Evolutionary conservation across 345 rosid species (phyloP), one percentile per base, ranked within the genome.

Genomic region (Rhizophora mangle): DNA sequence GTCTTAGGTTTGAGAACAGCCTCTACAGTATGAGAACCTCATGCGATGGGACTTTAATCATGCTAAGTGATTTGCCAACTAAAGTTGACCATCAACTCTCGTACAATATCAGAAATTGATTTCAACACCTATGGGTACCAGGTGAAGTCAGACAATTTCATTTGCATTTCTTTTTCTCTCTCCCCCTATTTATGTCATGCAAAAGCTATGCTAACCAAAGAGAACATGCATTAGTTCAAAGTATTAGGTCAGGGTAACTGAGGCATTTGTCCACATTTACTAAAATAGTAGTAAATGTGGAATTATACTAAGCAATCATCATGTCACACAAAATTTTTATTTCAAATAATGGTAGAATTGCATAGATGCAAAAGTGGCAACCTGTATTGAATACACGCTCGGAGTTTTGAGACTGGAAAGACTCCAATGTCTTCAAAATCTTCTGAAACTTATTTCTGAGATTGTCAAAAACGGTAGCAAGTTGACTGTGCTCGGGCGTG

Each of bases 361-460:
- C 49, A 56, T 15, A 1, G 30, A 56, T 8, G 30, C 29, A 65
- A 32, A 37, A 54, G 62, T 74, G 68, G 66, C 9, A 74, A 94
- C 98, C 98, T 78, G 87, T 91, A 79, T 81, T 91, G 72, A 94
- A 94, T 7, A 94, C 72, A 43, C 86, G 93, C 31, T 94, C 97
- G 53, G 98, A 89, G 74, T 91, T 94, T 73, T 53, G 78, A 3
- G 87, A 71, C 74, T 94, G 98, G 82, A 94, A 94, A 83, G 89
- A 74, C 58, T 72, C 76, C 89, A 91, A 68, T 37, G 71, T 62
- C 65, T 81, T 54, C 63, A 91, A 74, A 67, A 85, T 74, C 47
- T 62, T 74, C 62, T 77, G 77, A 52, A 94, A 69, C 67, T 66
- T 76, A 57, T 80, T 83, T 46, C 71, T 76, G 60, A 94, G 69